Evolutionary conservation across 2,329 filamentous ascomycete species (phyloP).

Genomic region (Exophiala xenobiotica): DNA sequence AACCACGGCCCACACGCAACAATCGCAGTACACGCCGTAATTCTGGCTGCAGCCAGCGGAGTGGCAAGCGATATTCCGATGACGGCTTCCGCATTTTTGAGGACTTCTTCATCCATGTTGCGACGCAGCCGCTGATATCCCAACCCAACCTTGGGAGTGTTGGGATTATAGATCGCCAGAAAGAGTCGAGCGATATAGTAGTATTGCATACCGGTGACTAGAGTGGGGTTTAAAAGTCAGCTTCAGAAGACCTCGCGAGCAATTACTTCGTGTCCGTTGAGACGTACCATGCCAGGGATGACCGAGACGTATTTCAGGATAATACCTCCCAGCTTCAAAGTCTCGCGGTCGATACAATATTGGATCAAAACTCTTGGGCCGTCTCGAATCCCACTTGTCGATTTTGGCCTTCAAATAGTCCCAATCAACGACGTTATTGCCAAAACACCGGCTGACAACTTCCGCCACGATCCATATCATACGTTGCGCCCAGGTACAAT

Average conservation of each 20-base stretch:
- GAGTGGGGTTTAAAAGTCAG: conserved; percentile 27
- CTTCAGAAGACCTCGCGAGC: not conserved
- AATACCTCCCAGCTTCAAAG: not conserved
- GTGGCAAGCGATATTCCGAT: conserved; percentile 32
- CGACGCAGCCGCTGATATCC: conserved; percentile 10
- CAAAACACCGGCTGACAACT: conserved; percentile 32
- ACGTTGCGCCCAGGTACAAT: conserved; percentile 44
- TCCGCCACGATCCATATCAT: conserved; percentile 37
- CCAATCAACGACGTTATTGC: conserved; percentile 17
- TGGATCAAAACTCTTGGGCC: not conserved
- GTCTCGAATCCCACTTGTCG: not conserved
- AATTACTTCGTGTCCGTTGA: not conserved
- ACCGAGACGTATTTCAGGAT: not conserved
- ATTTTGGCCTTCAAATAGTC: conserved; percentile 5
- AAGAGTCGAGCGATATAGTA: conserved; percentile 15
- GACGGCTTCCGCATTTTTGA: conserved; percentile 31
- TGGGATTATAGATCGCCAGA: conserved; percentile 21
- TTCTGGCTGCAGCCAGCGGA: conserved; percentile 22
- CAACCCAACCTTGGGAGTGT: conserved; percentile 13
- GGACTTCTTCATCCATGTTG: conserved; percentile 19
- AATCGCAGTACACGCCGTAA: conserved; percentile 26
- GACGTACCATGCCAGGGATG: conserved; percentile 27
- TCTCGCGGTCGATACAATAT: not conserved
- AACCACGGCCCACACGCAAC: conserved; percentile 32
- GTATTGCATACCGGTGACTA: conserved; percentile 20